phyloP scores from a whole-genome alignment of 768 basidiomycete genomes.

The Phlebiopsis gigantea region DNA sequence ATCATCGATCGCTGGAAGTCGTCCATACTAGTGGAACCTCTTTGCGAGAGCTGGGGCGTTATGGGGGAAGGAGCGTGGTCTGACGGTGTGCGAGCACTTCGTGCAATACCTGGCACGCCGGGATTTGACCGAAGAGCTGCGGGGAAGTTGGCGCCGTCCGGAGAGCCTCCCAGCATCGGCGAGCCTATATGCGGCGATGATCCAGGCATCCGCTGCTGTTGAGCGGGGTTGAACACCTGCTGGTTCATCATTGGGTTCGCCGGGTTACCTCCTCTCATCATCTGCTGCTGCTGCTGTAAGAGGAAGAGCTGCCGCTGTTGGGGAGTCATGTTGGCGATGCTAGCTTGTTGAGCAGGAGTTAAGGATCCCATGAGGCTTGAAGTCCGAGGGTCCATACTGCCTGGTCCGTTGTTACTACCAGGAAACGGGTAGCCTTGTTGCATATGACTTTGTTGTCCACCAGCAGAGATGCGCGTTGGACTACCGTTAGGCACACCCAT shows the following conservation, averaged over 20 bases:
- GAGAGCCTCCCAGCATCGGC: constrained; percentile 19
- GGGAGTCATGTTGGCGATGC: constrained; percentile 19
- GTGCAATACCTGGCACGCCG: constrained; percentile 67
- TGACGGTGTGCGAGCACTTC: constrained; percentile 72
- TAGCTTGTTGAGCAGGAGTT: constrained; percentile 23
- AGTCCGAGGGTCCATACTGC: constrained; percentile 15
- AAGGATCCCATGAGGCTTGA: constrained; percentile 10
- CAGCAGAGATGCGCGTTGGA: constrained; percentile 20
- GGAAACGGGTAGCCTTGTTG: constrained; percentile 13
- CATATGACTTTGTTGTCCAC: constrained; percentile 18
- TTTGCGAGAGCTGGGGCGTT: constrained; percentile 36
- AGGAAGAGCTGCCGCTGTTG: constrained; percentile 44
- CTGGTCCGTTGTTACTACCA: constrained; percentile 3
- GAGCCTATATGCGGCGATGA: constrained; percentile 42
- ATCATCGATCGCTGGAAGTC: constrained; percentile 34
- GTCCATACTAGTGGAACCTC: constrained; percentile 41
- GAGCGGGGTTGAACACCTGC: constrained; percentile 32
- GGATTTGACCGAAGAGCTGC: constrained; percentile 53
- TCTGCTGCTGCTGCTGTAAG: constrained; percentile 31
- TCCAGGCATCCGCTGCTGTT: constrained; percentile 40
- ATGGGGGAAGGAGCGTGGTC: constrained; percentile 47
- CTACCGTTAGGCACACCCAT: constrained; percentile 18
- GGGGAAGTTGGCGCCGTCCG: constrained; percentile 31
- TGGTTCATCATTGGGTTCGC: constrained; percentile 13
- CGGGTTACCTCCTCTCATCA: constrained; percentile 17